Percentiles rank a stretch among this genome's conserved stretches.
Conservation (phyloP, 768 basidiomycete genomes). For the Phylloporus rhodoxanthus region DNA sequence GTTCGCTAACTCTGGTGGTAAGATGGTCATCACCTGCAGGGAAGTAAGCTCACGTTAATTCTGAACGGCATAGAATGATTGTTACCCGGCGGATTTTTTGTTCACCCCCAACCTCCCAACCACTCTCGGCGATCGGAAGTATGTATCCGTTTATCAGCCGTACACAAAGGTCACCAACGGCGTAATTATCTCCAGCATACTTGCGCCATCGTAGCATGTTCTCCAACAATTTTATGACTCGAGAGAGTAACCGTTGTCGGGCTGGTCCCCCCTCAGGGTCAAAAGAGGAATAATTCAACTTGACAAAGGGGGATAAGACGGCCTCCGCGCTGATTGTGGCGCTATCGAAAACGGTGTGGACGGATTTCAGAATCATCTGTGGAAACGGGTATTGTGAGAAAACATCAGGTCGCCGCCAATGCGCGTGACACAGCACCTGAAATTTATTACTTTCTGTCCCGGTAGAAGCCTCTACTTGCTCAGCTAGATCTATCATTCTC, state of each 20-base stretch:
- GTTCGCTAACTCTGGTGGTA: conserved; percentile 25
- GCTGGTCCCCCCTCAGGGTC: conserved; percentile 73
- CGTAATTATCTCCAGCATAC: conserved; percentile 56
- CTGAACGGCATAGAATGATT: not conserved
- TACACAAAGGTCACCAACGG: conserved; percentile 47
- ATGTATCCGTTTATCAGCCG: conserved; percentile 56
- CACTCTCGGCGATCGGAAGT: conserved; percentile 59
- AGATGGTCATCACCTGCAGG: conserved; percentile 18
- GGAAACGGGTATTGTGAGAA: conserved; percentile 10
- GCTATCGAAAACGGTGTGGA: conserved; percentile 45
- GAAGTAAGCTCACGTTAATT: conserved; percentile 2
- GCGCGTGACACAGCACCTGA: conserved; percentile 39
- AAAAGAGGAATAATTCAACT: conserved; percentile 46
- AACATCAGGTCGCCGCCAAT: not conserved
- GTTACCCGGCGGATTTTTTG: conserved; percentile 56
- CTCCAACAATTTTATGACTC: conserved; percentile 63
- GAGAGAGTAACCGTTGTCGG: conserved; percentile 60
- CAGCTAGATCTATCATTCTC: conserved; percentile 64
- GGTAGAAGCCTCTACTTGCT: conserved; percentile 74
- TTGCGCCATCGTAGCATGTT: conserved; percentile 77
- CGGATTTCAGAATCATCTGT: conserved; percentile 55
- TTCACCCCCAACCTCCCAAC: conserved; percentile 87
- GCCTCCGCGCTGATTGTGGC: conserved; percentile 49
- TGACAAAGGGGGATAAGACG: conserved; percentile 46
- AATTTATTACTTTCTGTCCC: conserved; percentile 58